A percentile compares a stretch with the other conserved stretches of the same genome.
Evolutionary conservation across 2,329 filamentous ascomycete species (phyloP).

Genomic region (Calycina herbarum): DNA sequence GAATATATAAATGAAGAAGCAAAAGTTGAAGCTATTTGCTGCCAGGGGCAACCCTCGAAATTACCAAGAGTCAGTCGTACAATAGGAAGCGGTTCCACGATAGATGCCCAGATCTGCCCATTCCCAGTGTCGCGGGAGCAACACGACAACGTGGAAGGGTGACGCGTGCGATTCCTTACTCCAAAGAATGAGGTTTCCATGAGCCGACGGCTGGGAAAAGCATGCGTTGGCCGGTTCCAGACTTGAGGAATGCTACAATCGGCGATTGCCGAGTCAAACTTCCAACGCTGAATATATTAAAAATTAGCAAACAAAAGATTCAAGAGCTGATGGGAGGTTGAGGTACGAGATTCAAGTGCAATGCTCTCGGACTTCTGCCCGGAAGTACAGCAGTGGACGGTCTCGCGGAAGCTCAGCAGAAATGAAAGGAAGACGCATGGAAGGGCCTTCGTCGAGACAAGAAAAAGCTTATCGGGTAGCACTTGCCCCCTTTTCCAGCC

Average conservation of each 20-base stretch:
- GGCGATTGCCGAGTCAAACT: background rate
- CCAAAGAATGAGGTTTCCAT: slow-evolving; percentile 22
- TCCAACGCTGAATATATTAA: background rate
- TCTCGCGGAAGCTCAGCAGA: slow-evolving; percentile 9
- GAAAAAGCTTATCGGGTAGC: slow-evolving; percentile 24
- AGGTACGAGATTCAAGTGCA: slow-evolving; percentile 6
- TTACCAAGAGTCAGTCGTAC: slow-evolving; percentile 35
- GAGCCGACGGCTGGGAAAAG: slow-evolving; percentile 13
- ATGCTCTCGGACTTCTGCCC: slow-evolving; percentile 6
- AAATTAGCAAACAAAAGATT: background rate
- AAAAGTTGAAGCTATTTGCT: slow-evolving; percentile 21
- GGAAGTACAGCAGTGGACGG: slow-evolving; percentile 3
- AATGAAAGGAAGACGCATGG: slow-evolving; percentile 19
- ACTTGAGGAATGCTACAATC: slow-evolving; percentile 25
- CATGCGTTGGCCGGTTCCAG: slow-evolving; percentile 10
- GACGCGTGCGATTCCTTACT: slow-evolving; percentile 24
- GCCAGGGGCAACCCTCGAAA: slow-evolving; percentile 34
- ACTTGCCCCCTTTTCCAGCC: slow-evolving; percentile 13
- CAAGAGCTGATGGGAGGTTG: background rate
- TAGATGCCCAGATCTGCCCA: slow-evolving; percentile 22
- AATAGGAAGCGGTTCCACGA: slow-evolving; percentile 24
- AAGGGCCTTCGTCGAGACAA: slow-evolving; percentile 19
- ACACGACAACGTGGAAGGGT: slow-evolving; percentile 24
- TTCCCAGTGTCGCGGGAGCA: slow-evolving; percentile 31
- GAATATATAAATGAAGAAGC: slow-evolving; percentile 17